Evolutionary conservation across 441 rosid species (phyloP), one percentile per base, ranked within the genome.

Genomic region (Euphorbia corollata): DNA sequence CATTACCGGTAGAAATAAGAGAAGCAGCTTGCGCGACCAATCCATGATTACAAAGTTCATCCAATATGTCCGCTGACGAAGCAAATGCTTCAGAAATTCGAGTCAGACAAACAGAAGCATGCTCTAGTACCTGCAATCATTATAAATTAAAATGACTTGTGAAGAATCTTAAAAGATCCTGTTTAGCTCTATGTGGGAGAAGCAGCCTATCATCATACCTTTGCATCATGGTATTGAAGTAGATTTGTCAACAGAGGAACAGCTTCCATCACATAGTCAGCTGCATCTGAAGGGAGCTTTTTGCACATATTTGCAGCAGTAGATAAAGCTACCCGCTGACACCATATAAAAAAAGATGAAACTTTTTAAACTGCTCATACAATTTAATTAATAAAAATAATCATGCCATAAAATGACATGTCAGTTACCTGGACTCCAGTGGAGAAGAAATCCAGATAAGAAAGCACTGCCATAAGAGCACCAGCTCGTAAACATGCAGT

Each of bases 301-400:
- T 92, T 92, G 85, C 99, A 95, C 96, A 95, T 95, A 76, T 95
- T 92, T 78, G 99, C 99, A 74, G 99, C 99, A 68, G 99, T 95
- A 59, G 97, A 88, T 74, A 95, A 73, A 23, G 99, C 99, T 27
- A 92, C 99, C 47, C 99, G 87, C 99, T 95, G 76, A 63, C 63
- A 67, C 39, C 59, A 78, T 43, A 56, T 69, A 69, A 24, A 36
- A 59, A 67, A 68, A 43, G 58, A 43, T 6, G 63, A 63, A 61
- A 55, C 32, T 27, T 5, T 48, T 45, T 69, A 59, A 71, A 55
- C 56, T 18, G 5, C 1, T 41, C 64, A 69, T 50, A 62, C 63
- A 0, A 54, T 11, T 13, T 24, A 32, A 55, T 41, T 9, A 32
- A 45, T 34, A 15, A 20, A 50, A 16, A 34, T 66, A 34, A 64